Evolutionary conservation across 2,329 filamentous ascomycete species (phyloP), one percentile per base, ranked within the genome.

Genomic region (Myriosclerotinia duriaeana): DNA sequence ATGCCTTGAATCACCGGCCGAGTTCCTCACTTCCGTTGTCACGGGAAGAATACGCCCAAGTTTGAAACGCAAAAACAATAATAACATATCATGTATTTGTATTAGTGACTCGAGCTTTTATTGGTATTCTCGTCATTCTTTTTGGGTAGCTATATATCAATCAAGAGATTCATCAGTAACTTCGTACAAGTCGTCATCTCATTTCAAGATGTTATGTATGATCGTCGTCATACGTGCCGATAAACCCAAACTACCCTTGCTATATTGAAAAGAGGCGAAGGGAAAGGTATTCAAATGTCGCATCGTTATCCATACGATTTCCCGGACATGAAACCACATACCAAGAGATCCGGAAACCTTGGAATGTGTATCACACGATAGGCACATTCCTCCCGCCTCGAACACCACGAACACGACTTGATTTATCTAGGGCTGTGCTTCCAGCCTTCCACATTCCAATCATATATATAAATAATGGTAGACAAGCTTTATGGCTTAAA

Each of bases 361-460:
- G 54, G 54, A 58, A 58, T 58, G 54, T 30, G 54, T 30, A 42
- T 20, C 38, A 44, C 26, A 20, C 22, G 38, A 30, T 5, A 20
- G 26, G 30, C 38, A 44, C 54, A 58, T 58, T 58, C 38, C 54
- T 58, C 15, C 9, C 22, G 12, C 8, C 15, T 42, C 38, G 30
- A 56, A 20, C 54, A 20, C 8, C n/a, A 22, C 9, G 54, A 12
- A 26, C 48, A 26, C 48, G 5, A 52, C 22, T 22, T 42, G 38
- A 26, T 3, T 26, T 26, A 3, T 26, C 22, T 30, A 58, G 44
- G 38, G 5, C 22, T 30, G 15, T 44, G 54, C 38, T 44, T 58
- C n/a, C n/a, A n/a, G n/a, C n/a, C n/a, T n/a, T n/a, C 40, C 38
- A 44, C 54, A 58, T 58, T 58, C 38, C 54, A 58, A 30, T 38